Conservation (phyloP, 768 basidiomycete species). For the Pulveroboletus sp. region DNA sequence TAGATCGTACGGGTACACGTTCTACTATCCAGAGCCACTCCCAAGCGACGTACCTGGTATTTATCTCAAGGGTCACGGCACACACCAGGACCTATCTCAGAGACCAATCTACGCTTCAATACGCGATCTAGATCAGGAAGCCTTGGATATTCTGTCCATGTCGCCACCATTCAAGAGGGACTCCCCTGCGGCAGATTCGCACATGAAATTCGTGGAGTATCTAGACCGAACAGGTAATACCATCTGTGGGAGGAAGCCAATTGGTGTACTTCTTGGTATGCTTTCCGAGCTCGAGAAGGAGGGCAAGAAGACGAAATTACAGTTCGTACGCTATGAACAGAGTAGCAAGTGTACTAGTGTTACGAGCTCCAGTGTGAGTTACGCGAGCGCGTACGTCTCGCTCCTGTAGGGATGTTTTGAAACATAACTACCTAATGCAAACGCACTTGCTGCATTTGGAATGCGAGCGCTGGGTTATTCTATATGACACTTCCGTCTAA, state of each 20-base stretch:
- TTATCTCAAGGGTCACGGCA: conserved; percentile 43
- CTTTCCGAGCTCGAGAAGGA: conserved; percentile 52
- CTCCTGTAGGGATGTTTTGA: conserved; percentile 33
- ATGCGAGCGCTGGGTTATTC: not conserved
- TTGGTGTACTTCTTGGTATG: conserved; percentile 85
- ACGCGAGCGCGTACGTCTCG: conserved; percentile 83
- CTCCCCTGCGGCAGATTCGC: conserved; percentile 48
- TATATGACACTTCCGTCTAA: not conserved
- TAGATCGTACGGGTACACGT: conserved; percentile 78
- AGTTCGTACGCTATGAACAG: conserved; percentile 93
- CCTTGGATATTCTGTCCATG: conserved; percentile 65
- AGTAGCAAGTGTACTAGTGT: conserved; percentile 69
- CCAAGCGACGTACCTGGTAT: conserved; percentile 43
- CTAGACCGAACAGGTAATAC: conserved; percentile 81
- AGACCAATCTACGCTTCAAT: conserved; percentile 84
- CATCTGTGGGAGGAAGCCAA: conserved; percentile 95
- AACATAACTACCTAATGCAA: conserved; percentile 5
- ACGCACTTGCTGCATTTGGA: not conserved
- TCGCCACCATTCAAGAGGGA: conserved; percentile 41
- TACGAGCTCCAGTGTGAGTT: conserved; percentile 89
- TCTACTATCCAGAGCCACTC: conserved; percentile 69
- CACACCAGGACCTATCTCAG: conserved; percentile 35
- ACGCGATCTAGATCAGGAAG: conserved; percentile 78
- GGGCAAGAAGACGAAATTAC: conserved; percentile 37
- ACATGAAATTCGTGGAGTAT: conserved; percentile 61